Conservation (phyloP, 2,329 filamentous ascomycete species). For the Penicillium oxalicum region DNA sequence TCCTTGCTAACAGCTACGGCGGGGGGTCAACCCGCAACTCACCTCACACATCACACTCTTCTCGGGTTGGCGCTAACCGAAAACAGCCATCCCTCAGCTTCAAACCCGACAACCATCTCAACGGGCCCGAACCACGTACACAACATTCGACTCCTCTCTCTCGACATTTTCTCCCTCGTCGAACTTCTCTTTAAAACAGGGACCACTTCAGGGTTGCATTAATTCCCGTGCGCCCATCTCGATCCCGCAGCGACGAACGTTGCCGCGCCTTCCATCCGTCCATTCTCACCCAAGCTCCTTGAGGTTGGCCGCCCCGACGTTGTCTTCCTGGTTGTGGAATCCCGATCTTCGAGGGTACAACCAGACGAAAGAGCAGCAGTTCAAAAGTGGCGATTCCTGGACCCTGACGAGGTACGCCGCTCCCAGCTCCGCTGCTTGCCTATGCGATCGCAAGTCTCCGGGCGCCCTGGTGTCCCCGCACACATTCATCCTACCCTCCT, state of each 20-base stretch:
- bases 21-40: not conserved
- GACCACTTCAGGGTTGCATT: constrained; percentile 23
- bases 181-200: constrained; percentile 19
- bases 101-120: constrained; percentile 34
- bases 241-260: constrained; percentile 17
- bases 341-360: constrained; percentile 28
- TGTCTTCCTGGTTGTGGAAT: constrained; percentile 28
- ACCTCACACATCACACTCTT: constrained; percentile 16
- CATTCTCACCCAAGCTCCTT: constrained; percentile 11
- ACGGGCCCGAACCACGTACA: constrained; percentile 24
- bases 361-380: constrained; percentile 31
- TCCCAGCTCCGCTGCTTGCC: constrained; percentile 12
- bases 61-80: constrained; percentile 34
- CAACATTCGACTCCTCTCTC: constrained; percentile 27
- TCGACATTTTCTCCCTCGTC: constrained; percentile 15
- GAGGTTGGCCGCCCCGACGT: constrained; percentile 22
- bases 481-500: constrained; percentile 9
- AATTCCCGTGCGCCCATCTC: constrained; percentile 16
- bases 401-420: constrained; percentile 39
- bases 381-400: constrained; percentile 39
- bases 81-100: constrained; percentile 38
- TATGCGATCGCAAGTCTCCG: constrained; percentile 13
- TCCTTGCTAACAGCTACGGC: too few species aligned
- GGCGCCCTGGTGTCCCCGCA: constrained; percentile 10
- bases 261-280: constrained; percentile 4